Evolutionary conservation across 495 filamentous ascomycete species (phyloP).

Genomic region (Hypoxylon trugodes): DNA sequence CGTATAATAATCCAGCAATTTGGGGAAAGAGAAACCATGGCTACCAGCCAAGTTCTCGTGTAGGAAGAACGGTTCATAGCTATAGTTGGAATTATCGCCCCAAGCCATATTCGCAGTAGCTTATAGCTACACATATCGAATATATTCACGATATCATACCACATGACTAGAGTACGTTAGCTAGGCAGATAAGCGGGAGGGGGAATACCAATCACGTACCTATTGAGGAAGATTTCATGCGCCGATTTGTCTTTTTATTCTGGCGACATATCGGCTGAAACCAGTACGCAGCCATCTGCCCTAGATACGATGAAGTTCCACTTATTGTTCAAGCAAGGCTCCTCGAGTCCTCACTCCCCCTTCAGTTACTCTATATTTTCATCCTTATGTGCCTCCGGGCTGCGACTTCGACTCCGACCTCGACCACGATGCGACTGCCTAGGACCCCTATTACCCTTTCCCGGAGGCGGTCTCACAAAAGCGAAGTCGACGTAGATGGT

Average conservation of each 20-base stretch:
- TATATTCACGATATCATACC: not conserved
- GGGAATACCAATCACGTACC: conserved; percentile 35
- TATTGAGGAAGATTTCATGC: conserved; percentile 29
- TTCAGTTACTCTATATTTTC: conserved; percentile 38
- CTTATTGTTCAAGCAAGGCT: not conserved
- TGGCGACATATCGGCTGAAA: conserved; percentile 50
- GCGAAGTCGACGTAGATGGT: conserved; percentile 93
- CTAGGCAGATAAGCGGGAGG: not conserved
- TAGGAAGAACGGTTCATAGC: not conserved
- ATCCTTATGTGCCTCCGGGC: conserved; percentile 49
- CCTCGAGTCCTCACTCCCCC: not conserved
- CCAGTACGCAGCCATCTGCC: conserved; percentile 24
- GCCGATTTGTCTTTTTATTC: conserved; percentile 48
- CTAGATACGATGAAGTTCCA: no score
- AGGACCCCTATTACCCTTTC: conserved; percentile 63
- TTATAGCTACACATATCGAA: not conserved
- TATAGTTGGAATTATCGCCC: not conserved
- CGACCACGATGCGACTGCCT: conserved; percentile 57
- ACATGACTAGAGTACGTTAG: conserved; percentile 22
- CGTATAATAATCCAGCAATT: no score
- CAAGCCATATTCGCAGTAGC: no score
- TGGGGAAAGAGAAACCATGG: no score
- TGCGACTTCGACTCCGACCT: conserved; percentile 56
- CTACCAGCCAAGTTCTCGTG: no score
- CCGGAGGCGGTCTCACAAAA: conserved; percentile 91